A percentile compares a stretch with the other conserved stretches of the same genome.
Conservation (phyloP, 2,329 filamentous ascomycete genomes). For the Trichoderma citrinoviride region DNA sequence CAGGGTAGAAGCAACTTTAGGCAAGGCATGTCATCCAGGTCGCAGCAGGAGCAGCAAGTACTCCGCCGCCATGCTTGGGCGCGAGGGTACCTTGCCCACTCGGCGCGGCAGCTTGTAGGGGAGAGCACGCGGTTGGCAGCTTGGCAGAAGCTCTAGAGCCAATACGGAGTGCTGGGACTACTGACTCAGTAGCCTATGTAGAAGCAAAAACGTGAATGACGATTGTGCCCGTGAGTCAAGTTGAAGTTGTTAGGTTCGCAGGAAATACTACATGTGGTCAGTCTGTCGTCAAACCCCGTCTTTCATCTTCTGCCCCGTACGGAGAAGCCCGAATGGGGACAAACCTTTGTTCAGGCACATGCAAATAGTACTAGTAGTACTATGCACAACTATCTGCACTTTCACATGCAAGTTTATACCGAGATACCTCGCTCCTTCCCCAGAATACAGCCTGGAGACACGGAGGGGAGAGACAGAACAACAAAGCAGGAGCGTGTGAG, state of each 20-base stretch:
- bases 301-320: neutral
- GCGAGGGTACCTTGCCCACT: neutral
- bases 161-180: neutral
- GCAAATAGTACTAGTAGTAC: too few species aligned
- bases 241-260: neutral
- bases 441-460: neutral
- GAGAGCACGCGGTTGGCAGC: neutral
- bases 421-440: neutral
- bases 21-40: neutral
- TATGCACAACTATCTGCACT: too few species aligned
- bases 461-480: neutral
- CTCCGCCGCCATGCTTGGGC: neutral
- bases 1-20: neutral
- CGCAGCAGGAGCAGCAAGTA: neutral
- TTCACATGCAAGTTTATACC: neutral
- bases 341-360: neutral
- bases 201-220: neutral
- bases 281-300: too few species aligned
- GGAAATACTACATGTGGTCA: neutral
- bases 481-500: neutral
- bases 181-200: conserved; percentile 2
- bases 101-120: neutral
- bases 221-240: neutral
- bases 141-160: neutral
- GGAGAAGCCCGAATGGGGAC: neutral